These are phyloP conservation scores for Calamus simplicifolius DNA, from an alignment of 176 grass and related monocot genomes.

Conservation along the genomic window DNA sequence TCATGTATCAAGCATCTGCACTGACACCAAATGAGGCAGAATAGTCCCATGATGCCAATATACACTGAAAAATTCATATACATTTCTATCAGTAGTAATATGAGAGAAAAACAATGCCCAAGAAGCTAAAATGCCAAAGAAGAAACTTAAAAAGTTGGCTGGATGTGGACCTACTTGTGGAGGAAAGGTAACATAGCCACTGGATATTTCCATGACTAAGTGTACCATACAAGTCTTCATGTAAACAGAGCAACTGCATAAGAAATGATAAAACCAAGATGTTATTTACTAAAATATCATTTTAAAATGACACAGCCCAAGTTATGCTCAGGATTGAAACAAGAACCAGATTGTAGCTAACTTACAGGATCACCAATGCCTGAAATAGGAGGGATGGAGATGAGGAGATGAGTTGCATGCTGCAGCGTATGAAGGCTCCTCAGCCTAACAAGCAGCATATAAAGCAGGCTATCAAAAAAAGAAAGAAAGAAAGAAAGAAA, in stretches of 20 bases:
- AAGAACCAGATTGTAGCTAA: not conserved
- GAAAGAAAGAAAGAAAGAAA: too few species aligned
- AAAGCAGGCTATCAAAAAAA: too few species aligned
- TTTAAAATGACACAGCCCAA: not conserved
- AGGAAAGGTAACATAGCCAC: conserved; percentile 77
- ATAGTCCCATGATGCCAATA: too few species aligned
- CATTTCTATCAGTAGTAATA: too few species aligned
- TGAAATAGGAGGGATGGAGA: conserved; percentile 58
- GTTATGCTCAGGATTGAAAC: not conserved
- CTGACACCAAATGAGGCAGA: too few species aligned
- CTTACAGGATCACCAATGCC: conserved; percentile 73
- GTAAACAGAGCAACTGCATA: conserved; percentile 45
- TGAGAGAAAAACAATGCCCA: too few species aligned
- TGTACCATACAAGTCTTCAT: conserved; percentile 34
- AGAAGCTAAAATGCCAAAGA: not conserved
- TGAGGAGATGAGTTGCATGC: conserved; percentile 55
- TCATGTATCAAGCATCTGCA: too few species aligned
- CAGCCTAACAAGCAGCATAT: conserved; percentile 12
- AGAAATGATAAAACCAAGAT: conserved; percentile 18
- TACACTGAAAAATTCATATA: too few species aligned
- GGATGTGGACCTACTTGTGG: conserved; percentile 55
- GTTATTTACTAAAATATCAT: not conserved
- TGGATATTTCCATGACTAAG: conserved; percentile 46
- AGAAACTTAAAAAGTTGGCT: not conserved
- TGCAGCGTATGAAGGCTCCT: conserved; percentile 25